phyloP scores from a whole-genome alignment of 352 stramenopile species.

The Phytophthora pluvialis region DNA sequence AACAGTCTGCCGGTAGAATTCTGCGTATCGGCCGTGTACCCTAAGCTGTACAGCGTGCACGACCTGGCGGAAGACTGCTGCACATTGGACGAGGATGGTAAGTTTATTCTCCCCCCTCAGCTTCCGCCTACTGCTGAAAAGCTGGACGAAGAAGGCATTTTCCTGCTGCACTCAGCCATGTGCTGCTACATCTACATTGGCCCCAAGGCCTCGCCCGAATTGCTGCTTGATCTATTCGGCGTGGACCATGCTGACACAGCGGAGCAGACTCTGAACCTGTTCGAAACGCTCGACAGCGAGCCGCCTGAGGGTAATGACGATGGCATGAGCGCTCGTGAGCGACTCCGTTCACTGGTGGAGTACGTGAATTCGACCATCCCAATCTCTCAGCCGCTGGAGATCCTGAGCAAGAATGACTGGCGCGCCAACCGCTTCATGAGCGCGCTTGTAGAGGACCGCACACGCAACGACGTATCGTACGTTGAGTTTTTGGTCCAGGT shows the following conservation, averaged over 20 bases:
- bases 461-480: slow-evolving; percentile 88
- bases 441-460: slow-evolving; percentile 87
- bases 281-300: slow-evolving; percentile 69
- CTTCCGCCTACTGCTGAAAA: slow-evolving; percentile 87
- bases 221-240: slow-evolving; percentile 87
- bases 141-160: slow-evolving; percentile 85
- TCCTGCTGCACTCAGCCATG: slow-evolving; percentile 88
- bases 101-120: slow-evolving; percentile 79
- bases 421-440: slow-evolving; percentile 85
- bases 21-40: slow-evolving; percentile 88
- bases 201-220: slow-evolving; percentile 62
- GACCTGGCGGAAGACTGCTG: slow-evolving; percentile 84
- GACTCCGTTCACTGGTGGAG: slow-evolving; percentile 73
- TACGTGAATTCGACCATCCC: slow-evolving; percentile 85
- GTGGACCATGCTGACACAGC: slow-evolving; percentile 81
- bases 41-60: slow-evolving; percentile 88
- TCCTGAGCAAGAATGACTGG: slow-evolving; percentile 88
- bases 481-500: slow-evolving; percentile 91
- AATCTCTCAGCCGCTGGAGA: slow-evolving; percentile 85
- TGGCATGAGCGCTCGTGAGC: slow-evolving; percentile 63
- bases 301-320: slow-evolving; percentile 35
- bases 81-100: slow-evolving; percentile 80
- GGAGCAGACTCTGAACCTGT: slow-evolving; percentile 72
- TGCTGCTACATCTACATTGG: slow-evolving; percentile 91
- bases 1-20: slow-evolving; percentile 85